Evolutionary conservation across 768 basidiomycete species (phyloP), one percentile per base, ranked within the genome.

Genomic region (Neoboletus subvelutipes): DNA sequence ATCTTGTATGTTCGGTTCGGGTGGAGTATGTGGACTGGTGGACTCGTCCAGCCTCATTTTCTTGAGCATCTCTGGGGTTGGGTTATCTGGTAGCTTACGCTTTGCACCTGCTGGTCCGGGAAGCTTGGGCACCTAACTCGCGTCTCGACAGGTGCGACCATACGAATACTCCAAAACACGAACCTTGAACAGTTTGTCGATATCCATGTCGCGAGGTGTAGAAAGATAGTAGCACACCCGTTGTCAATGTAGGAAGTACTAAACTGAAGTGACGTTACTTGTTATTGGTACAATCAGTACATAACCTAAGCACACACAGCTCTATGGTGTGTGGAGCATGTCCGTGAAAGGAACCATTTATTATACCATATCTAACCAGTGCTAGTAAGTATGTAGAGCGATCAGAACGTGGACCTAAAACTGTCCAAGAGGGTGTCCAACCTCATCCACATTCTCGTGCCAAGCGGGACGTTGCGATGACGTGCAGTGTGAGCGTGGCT

Each of bases 31-130:
- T 11, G 45, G 15, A 52, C 17, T 36, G 20, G 45, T 45, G 22
- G 69, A 45, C 46, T 63, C 64, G 39, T 89, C 86, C 70, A 87
- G 66, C 64, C 77, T 83, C 79, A 92, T 82, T 71, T 83, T 88
- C 75, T 92, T 94, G 55, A 94, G 76, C 79, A 90, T 81, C n/a
- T 91, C 90, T 3, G 85, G 83, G 3, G 87, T 84, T 28, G 89
- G 91, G 61, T 83, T 84, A 64, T 90, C 87, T 9, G 86, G 84
- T 72, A 92, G 77, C 65, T 84, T 89, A 53, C 91, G 77, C 71
- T 92, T 94, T 42, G 83, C 80, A 15, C 84, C 76, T 1, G 73
- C 64, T n/a, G n/a, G n/a, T n/a, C n/a, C n/a, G 4, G 88, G 85
- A 50, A 90, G 76, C 72, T 86, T 88, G 18, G 87, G 86, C 12